Base-by-base conservation (phyloP, 345 rosid genomes). In the Linum lewisii region DNA sequence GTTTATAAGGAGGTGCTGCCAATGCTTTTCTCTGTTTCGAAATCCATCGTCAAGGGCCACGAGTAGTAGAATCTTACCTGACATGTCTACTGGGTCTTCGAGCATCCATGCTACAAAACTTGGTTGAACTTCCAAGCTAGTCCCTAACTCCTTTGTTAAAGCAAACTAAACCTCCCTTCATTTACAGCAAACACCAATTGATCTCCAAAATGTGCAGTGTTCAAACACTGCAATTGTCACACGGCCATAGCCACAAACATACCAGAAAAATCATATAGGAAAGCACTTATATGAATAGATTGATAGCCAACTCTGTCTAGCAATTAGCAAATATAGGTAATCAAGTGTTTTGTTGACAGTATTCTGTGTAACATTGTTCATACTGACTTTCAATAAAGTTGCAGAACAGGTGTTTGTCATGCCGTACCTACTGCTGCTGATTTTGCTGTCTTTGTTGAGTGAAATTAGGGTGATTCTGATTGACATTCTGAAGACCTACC, bases 361-460 rank as follows among this genome's bases (percentile, higher is more conserved):
- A 54, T 19, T 37, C 19, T 55, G 29, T 16, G 24, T 15, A 21
- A 24, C 7, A 8, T 29, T 29, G 7, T 23, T 42, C 49, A 5
- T 5, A 38, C 11, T 24, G 22, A 25, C 6, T 11, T 18, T 10
- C 34, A 23, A 23, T 6, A 11, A 58, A 7, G 50, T 49, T 15
- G 36, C 24, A 20, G 23, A 42, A 11, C 2, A 23, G 21, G 21
- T 20, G 13, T 7, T 10, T 37, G 18, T 6, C 25, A 13, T 58
- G 65, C 59, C 54, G 23, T 57, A 53, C 25, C 68, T 62, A 89
- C 81, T 85, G 95, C 62, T 80, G 95, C 24, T 52, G 56, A 73
- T 79, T 85, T 64, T 78, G 95, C 66, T 82, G 96, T 61, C 94
- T 81, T 75, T 88, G 95, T 53, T 84, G 90, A 9, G 70, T 59